These are phyloP conservation scores for Epichloe scottii DNA, from an alignment of 2,329 filamentous ascomycete species.

Conservation along the genomic window DNA sequence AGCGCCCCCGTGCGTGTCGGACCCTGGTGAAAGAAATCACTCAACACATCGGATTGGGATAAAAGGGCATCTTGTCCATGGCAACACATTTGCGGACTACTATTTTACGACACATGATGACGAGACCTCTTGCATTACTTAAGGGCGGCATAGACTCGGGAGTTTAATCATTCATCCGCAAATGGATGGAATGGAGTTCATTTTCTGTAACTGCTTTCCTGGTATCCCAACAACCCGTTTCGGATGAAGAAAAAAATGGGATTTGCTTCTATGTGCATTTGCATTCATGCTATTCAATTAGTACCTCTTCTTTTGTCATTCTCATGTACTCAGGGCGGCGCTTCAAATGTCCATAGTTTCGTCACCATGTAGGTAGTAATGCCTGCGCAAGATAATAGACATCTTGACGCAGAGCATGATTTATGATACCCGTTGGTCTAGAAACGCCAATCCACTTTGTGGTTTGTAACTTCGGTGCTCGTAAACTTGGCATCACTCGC, in stretches of 20 bases:
- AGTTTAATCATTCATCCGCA: slow-evolving; percentile 16
- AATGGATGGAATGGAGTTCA: slow-evolving; percentile 21
- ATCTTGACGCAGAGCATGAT: neutral
- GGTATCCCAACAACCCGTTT: neutral
- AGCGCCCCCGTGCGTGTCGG: slow-evolving; percentile 49
- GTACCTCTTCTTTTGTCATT: neutral
- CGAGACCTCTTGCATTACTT: slow-evolving; percentile 17
- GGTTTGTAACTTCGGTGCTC: neutral
- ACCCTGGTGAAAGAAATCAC: slow-evolving; percentile 35
- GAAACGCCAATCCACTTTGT: neutral
- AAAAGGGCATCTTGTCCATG: slow-evolving; percentile 3
- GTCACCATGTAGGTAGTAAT: slow-evolving; percentile 2
- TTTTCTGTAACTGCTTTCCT: neutral
- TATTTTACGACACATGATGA: slow-evolving; percentile 18
- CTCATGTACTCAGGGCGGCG: neutral
- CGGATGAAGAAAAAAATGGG: neutral
- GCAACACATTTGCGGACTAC: slow-evolving; percentile 12
- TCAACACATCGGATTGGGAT: neutral
- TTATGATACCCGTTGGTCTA: neutral
- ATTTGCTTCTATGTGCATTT: neutral
- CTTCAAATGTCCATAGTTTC: neutral
- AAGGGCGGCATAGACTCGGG: slow-evolving; percentile 25
- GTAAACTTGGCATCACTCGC: too few species aligned
- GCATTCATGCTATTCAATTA: neutral
- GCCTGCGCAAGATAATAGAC: neutral